phyloP scores from a whole-genome alignment of 1,284 basidiomycete species.

The Ceratobasidium sp. region DNA sequence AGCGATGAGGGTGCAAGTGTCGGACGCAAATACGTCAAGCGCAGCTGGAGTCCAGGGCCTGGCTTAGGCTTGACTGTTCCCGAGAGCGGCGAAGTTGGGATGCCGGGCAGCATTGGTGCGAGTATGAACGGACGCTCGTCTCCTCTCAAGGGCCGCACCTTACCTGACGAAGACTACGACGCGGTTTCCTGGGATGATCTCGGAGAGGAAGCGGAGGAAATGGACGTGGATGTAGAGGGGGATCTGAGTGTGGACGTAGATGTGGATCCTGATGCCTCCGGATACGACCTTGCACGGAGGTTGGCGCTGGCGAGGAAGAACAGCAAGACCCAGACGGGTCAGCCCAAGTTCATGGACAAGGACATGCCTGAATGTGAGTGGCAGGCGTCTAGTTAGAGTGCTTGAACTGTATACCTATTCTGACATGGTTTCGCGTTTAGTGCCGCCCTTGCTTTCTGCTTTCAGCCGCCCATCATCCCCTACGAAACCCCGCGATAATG shows the following conservation, averaged over 20 bases:
- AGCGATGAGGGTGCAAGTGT: constrained; percentile 36
- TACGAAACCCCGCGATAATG: constrained; percentile 32
- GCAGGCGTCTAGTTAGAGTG: no score
- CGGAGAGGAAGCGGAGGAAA: constrained; percentile 60
- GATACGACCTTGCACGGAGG: constrained; percentile 78
- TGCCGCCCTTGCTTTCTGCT: constrained; percentile 33
- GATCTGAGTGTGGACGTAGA: constrained; percentile 60
- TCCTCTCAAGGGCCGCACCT: constrained; percentile 39
- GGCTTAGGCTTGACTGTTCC: constrained; percentile 22
- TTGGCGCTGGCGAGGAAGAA: constrained; percentile 84
- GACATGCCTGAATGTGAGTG: constrained; percentile 58
- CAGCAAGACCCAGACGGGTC: constrained; percentile 75
- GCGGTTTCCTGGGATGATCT: constrained; percentile 40
- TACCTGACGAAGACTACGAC: constrained; percentile 43
- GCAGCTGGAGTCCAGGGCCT: constrained; percentile 43
- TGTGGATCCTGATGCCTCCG: constrained; percentile 62
- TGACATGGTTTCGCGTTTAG: neutral
- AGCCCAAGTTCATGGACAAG: constrained; percentile 13
- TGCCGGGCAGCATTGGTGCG: neutral
- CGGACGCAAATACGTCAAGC: constrained; percentile 36
- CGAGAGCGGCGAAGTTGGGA: neutral
- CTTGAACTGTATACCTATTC: neutral
- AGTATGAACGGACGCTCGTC: constrained; percentile 24
- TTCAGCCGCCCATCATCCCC: constrained; percentile 41
- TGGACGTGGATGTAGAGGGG: constrained; percentile 54